Base-by-base conservation (phyloP, 371 early-diverging fungal species). In the Coemansia linderi region DNA sequence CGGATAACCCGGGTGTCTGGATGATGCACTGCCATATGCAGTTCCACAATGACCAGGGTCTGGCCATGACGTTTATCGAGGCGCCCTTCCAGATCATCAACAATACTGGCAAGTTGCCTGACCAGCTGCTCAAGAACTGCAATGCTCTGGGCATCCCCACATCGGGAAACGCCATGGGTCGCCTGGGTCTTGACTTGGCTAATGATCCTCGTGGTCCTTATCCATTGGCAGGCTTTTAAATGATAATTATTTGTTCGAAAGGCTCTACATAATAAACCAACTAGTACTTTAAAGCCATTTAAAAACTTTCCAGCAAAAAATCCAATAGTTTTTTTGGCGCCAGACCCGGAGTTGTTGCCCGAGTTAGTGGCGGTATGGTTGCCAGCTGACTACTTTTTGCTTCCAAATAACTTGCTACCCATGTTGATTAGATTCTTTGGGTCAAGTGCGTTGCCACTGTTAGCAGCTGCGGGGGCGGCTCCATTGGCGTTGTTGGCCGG, bases 1-100 rank as follows among this genome's bases (percentile, higher is more conserved):
- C 90, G 27, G 88, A 88, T 72, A 94, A 94, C 70, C 91, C 91
- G 6, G 94, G 93, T n/a, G 84, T 86, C 15, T 91, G 91, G 92
- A 66, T 88, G 61, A 83, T 92, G 81, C 92, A 93, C 78, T 93
- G 92, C 77, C 94, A 93, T 75, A 91, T 92, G 74, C 65, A 69
- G 66, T 74, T 65, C 66, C 74, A 74, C 52, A 41, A 61, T 8
- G 74, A 69, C 29, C 74, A 74, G 38, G 74, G 74, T 13, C 40
- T 74, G 58, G 63, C 70, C 0, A 7, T 74, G 63, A 65, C 66
- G 3, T 70, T 74, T 46, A 24, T 74, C 33, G 74, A 69, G 61
- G 66, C 74, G 24, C 74, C 74, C 33, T 69, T 22, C 43, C 22
- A 39, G 52, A 63, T 71, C 29, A 63, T 59, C 39, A 54, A 46